A percentile compares a stretch with the other conserved stretches of the same genome.
These are phyloP conservation scores for Backusella luteola DNA, from an alignment of 192 early-diverging fungal genomes.

Conservation along the genomic window DNA sequence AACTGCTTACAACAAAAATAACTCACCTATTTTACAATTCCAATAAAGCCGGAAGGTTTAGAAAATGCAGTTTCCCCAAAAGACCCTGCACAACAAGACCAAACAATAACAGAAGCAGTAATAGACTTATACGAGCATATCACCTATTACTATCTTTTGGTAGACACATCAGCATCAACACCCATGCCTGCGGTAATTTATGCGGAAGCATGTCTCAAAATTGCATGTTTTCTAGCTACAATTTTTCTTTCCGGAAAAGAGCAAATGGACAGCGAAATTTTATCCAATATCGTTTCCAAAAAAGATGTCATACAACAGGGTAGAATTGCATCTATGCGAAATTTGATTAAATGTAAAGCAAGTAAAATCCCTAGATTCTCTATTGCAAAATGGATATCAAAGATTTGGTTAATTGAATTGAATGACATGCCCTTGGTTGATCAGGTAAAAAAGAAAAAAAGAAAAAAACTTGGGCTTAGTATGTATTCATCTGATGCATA, in stretches of 20 bases:
- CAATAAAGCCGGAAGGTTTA: not conserved
- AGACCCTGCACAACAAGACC: not conserved
- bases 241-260: slow-evolving; percentile 34
- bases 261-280: not conserved
- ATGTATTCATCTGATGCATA: not conserved
- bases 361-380: slow-evolving; percentile 49
- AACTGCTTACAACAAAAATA: not conserved
- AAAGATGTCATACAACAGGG: slow-evolving; percentile 8
- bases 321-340: not conserved
- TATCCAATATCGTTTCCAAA: slow-evolving; percentile 22
- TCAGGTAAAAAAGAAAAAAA: slow-evolving; percentile 35
- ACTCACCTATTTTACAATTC: slow-evolving; percentile 11
- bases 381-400: slow-evolving; percentile 60
- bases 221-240: slow-evolving; percentile 59
- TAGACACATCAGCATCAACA: slow-evolving; percentile 31
- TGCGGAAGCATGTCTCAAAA: slow-evolving; percentile 60
- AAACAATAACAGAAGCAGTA: slow-evolving; percentile 37
- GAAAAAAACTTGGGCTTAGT: not conserved
- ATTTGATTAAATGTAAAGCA: slow-evolving; percentile 19
- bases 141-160: slow-evolving; percentile 58
- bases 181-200: slow-evolving; percentile 53
- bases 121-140: slow-evolving; percentile 65
- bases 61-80: not conserved
- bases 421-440: slow-evolving; percentile 52
- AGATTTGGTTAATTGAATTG: slow-evolving; percentile 40